Evolutionary conservation across 2,329 filamentous ascomycete species (phyloP).

Genomic region (Lachnellula subtilissima): DNA sequence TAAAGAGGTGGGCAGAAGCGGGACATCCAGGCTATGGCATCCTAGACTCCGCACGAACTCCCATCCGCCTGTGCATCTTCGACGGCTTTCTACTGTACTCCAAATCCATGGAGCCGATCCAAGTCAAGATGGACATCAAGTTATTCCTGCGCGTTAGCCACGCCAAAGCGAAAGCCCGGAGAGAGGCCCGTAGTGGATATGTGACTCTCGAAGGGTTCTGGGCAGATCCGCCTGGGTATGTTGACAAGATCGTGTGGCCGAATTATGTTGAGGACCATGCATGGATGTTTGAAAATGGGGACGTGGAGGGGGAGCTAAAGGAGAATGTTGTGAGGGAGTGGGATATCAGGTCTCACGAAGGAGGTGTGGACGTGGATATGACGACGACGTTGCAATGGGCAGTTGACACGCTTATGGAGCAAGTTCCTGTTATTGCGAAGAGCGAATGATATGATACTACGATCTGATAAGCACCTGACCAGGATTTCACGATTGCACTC

Average conservation of each 20-base stretch:
- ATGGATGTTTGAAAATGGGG: slow-evolving; percentile 69
- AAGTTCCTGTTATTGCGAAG: slow-evolving; percentile 21
- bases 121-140: slow-evolving; percentile 64
- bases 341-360: slow-evolving; percentile 46
- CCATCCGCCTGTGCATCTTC: slow-evolving; percentile 59
- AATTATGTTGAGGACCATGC: slow-evolving; percentile 80
- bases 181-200: slow-evolving; percentile 69
- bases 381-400: slow-evolving; percentile 62
- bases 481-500: too few species aligned
- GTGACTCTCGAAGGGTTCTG: slow-evolving; percentile 87
- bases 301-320: slow-evolving; percentile 55
- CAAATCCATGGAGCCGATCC: slow-evolving; percentile 44
- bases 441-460: too few species aligned
- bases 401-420: slow-evolving; percentile 54
- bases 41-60: slow-evolving; percentile 7
- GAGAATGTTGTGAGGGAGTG: slow-evolving; percentile 40
- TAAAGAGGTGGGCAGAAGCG: slow-evolving; percentile 43
- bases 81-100: slow-evolving; percentile 88
- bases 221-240: slow-evolving; percentile 90
- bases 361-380: slow-evolving; percentile 52
- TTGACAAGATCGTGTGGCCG: slow-evolving; percentile 93
- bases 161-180: slow-evolving; percentile 55
- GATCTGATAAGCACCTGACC: too few species aligned
- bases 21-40: slow-evolving; percentile 42
- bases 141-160: slow-evolving; percentile 73